Base-by-base conservation (phyloP, 495 filamentous ascomycete genomes). In the Penicillium argentinense region DNA sequence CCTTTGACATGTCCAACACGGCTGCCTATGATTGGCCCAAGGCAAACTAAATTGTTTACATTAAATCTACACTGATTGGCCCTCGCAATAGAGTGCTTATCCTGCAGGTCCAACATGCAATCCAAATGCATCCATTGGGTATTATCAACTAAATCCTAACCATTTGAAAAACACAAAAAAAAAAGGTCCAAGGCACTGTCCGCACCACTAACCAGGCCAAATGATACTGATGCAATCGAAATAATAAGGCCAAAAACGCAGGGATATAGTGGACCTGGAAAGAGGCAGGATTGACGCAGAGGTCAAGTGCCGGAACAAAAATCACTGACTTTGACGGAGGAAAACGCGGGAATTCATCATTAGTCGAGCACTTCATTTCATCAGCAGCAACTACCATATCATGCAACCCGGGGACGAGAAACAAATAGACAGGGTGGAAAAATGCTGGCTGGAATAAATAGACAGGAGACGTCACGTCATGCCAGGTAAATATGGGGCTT, bases 181-280 rank as follows among this genome's bases (percentile, higher is more conserved):
- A 38, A 25, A 23, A 38, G 32, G 12, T 23, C 32, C 21, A 29
- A 38, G 39, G 23, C 28, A 28, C 30, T 37, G 14, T 33, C 41
- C 17, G 41, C 14, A 26, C 39, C 42, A 22, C 42, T 43, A 32
- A 34, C 19, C 42, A 42, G 41, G 34, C 13, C 36, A 24, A 21
- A 12, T 19, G 22, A 46, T n/a, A 46, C 23, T 18, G 18, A 39
- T 14, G 22, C 42, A 53, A 16, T 39, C 32, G 4, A 38, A 47
- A 36, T 36, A 11, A 12, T 45, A 44, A 43, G 23, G 42, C 2
- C 28, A 26, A 34, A 39, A 53, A 46, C 25, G 40, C 46, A 22
- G 39, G 59, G 52, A 62, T 62, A 62, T 62, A 59, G 46, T 32
- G 37, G 50, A 53, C 56, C 49, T 44, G 43, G 39, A 28, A 36